These are phyloP conservation scores for Pulveroboletus sp. DNA, from an alignment of 1,284 basidiomycete genomes.

Conservation along the genomic window DNA sequence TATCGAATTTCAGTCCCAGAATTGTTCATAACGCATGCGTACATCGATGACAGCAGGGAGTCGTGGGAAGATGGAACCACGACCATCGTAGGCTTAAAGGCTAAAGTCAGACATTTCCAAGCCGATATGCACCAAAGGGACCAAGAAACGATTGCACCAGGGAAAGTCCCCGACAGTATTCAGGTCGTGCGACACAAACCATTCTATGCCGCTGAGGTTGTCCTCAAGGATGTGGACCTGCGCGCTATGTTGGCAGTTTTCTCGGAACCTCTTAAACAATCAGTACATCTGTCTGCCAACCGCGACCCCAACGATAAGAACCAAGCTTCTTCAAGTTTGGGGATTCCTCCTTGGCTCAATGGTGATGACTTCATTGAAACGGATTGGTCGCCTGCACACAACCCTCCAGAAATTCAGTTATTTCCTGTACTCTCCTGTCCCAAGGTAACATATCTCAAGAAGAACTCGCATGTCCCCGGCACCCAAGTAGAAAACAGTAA, in stretches of 20 bases:
- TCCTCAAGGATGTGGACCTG: slow-evolving; percentile 77
- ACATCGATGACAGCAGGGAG: slow-evolving; percentile 76
- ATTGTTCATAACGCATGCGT: slow-evolving; percentile 86
- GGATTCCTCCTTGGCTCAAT: slow-evolving; percentile 68
- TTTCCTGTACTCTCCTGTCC: slow-evolving; percentile 79
- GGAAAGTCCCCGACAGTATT: slow-evolving; percentile 46
- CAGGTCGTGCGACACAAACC: slow-evolving; percentile 78
- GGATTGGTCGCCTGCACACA: slow-evolving; percentile 58
- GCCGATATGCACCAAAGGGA: slow-evolving; percentile 93
- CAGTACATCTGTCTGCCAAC: slow-evolving; percentile 47
- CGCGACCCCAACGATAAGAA: slow-evolving; percentile 28
- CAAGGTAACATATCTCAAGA: slow-evolving; percentile 82
- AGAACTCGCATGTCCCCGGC: slow-evolving; percentile 47
- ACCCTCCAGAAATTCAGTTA: slow-evolving; percentile 65
- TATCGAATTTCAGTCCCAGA: slow-evolving; percentile 82
- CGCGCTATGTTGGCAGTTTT: slow-evolving; percentile 82
- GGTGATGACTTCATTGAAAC: slow-evolving; percentile 84
- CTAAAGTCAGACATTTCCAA: slow-evolving; percentile 77
- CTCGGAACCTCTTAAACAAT: slow-evolving; percentile 64
- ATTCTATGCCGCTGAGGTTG: slow-evolving; percentile 91
- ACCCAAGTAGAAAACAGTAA: slow-evolving; percentile 59
- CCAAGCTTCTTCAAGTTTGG: slow-evolving; percentile 25
- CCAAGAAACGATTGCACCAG: slow-evolving; percentile 69
- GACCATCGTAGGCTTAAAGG: slow-evolving; percentile 83
- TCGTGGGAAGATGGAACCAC: slow-evolving; percentile 82